phyloP scores from a whole-genome alignment of 163 green algal species.

The Trebouxiophyceae sp. region DNA sequence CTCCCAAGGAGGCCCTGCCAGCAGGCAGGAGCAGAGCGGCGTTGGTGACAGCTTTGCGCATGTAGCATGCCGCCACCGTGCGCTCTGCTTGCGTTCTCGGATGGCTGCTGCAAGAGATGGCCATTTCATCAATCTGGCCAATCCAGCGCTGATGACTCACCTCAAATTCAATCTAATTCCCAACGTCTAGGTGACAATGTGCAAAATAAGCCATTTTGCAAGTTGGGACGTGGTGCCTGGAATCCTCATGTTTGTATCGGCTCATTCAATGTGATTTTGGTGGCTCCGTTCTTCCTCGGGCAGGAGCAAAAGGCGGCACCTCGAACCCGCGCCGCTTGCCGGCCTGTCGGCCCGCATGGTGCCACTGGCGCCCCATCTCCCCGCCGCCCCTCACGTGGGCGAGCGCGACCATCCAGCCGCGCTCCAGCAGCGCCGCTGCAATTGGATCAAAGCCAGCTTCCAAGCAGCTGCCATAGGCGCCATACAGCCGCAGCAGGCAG shows the following conservation, averaged over 20 bases:
- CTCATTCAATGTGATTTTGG: background rate
- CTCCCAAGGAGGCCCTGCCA: too few species aligned
- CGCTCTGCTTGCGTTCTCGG: too few species aligned
- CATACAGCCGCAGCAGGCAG: slow-evolving; percentile 63
- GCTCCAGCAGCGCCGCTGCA: slow-evolving; percentile 39
- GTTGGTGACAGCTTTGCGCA: too few species aligned
- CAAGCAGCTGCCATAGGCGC: slow-evolving; percentile 56
- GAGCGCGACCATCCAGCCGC: slow-evolving; percentile 50
- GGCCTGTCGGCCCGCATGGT: background rate
- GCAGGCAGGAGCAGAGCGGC: too few species aligned
- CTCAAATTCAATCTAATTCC: background rate
- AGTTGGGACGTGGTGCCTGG: too few species aligned
- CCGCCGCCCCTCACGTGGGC: slow-evolving; percentile 43
- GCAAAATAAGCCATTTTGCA: too few species aligned
- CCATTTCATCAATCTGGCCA: too few species aligned
- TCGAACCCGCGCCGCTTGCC: background rate
- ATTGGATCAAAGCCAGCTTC: slow-evolving; percentile 37
- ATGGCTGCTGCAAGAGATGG: too few species aligned
- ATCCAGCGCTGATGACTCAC: background rate
- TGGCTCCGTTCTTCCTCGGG: too few species aligned
- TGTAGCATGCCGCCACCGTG: too few species aligned
- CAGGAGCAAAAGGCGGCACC: too few species aligned
- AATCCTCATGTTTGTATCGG: background rate
- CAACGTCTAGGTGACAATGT: background rate
- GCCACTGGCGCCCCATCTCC: slow-evolving; percentile 42